A percentile compares a stretch with the other conserved stretches of the same genome.
Conservation (phyloP, 106 monocot genomes). For the Narthecium ossifragum region DNA sequence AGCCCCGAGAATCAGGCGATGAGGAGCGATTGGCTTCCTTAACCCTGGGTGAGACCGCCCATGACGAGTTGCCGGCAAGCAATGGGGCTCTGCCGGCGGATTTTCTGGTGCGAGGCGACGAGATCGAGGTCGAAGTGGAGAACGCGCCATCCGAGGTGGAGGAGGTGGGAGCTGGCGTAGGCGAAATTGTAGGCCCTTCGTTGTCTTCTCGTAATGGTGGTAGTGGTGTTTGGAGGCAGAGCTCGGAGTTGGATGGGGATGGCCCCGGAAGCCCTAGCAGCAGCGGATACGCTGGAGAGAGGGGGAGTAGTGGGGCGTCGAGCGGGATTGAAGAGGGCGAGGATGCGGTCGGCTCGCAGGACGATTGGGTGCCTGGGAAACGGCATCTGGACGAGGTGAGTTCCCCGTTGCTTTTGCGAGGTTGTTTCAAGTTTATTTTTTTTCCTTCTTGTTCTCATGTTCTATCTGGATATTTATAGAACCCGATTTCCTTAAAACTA, state of each 20-base stretch:
- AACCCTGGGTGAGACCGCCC: conserved; percentile 15
- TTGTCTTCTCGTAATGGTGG: conserved; percentile 14
- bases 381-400: conserved; percentile 52
- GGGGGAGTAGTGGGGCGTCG: conserved; percentile 71
- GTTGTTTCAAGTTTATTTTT: too few species aligned
- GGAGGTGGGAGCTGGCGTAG: neutral
- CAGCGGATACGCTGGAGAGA: conserved; percentile 87
- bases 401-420: too few species aligned
- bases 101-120: conserved; percentile 10
- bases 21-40: conserved; percentile 16
- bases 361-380: conserved; percentile 50
- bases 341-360: conserved; percentile 11
- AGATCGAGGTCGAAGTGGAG: conserved; percentile 29
- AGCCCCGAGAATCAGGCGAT: neutral
- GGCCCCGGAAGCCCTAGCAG: conserved; percentile 66
- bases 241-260: conserved; percentile 34
- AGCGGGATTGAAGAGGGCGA: conserved; percentile 53
- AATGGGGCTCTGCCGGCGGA: conserved; percentile 41
- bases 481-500: too few species aligned
- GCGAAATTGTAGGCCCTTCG: too few species aligned
- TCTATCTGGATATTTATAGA: too few species aligned
- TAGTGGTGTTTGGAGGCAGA: conserved; percentile 17
- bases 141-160: neutral
- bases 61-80: conserved; percentile 3
- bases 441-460: too few species aligned